Percentiles rank a stretch among this genome's conserved stretches.
phyloP scores from a whole-genome alignment of 1,284 basidiomycete genomes.

The Ganoderma boninense region DNA sequence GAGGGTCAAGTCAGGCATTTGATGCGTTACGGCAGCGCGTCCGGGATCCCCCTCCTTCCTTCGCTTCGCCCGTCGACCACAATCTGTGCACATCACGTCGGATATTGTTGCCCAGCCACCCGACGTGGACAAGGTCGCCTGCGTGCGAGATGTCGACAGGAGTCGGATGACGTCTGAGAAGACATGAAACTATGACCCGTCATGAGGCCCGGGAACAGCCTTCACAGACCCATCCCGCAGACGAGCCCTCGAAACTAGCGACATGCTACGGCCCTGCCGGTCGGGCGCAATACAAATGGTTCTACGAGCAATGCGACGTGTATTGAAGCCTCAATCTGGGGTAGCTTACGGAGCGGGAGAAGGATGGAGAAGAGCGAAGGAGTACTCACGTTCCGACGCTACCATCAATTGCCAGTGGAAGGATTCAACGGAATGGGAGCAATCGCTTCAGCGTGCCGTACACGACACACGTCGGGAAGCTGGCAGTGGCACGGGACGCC shows the following conservation, averaged over 20 bases:
- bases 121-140: neutral
- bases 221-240: no score
- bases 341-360: neutral
- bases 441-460: neutral
- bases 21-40: neutral
- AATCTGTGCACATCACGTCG: neutral
- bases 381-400: neutral
- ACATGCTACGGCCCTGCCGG: neutral
- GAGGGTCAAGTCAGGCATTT: neutral
- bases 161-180: neutral
- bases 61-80: neutral
- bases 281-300: neutral
- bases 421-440: neutral
- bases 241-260: slow-evolving; percentile 2
- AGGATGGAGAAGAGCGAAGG: neutral
- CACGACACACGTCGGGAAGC: neutral
- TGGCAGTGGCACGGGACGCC: no score
- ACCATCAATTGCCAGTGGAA: neutral
- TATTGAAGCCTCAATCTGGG: neutral
- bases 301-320: neutral
- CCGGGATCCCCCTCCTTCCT: neutral
- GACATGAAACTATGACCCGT: neutral
- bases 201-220: no score
- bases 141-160: no score
- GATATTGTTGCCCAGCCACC: neutral